phyloP scores from a whole-genome alignment of 1,284 basidiomycete genomes.

The Austropuccinia psidii region DNA sequence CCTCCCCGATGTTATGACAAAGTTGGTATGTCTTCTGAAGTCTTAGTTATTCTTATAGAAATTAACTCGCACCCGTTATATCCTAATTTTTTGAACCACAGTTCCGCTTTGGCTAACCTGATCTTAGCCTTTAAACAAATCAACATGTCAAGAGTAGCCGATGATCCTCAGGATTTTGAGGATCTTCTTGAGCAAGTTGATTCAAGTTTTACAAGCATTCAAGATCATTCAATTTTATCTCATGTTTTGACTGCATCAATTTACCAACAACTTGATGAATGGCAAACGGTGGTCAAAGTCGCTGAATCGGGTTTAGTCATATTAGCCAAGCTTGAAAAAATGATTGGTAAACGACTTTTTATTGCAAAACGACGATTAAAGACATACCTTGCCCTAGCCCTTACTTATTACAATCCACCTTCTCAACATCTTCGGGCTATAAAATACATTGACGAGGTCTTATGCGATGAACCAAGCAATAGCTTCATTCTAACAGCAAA shows the following conservation, averaged over 20 bases:
- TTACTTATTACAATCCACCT: constrained; percentile 79
- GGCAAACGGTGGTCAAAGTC: constrained; percentile 62
- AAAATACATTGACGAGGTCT: constrained; percentile 63
- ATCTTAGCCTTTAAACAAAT: constrained; percentile 14
- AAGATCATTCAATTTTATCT: constrained; percentile 62
- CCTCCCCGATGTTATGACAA: constrained; percentile 10
- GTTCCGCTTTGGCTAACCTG: background rate
- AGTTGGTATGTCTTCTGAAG: background rate
- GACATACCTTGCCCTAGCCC: constrained; percentile 60
- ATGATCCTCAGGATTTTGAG: constrained; percentile 44
- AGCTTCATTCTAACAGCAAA: constrained; percentile 63
- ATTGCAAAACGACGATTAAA: constrained; percentile 59
- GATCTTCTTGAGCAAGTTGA: constrained; percentile 50
- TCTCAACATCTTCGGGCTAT: constrained; percentile 77
- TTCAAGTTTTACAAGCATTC: constrained; percentile 49
- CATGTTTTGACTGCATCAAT: constrained; percentile 64
- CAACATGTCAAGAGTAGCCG: constrained; percentile 7
- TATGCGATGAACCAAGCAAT: constrained; percentile 60
- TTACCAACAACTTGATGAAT: constrained; percentile 69
- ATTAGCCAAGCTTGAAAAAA: constrained; percentile 55
- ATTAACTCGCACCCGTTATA: background rate
- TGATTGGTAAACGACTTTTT: constrained; percentile 57
- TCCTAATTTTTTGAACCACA: background rate
- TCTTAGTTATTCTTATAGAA: background rate
- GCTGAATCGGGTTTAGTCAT: constrained; percentile 63